Conservation (phyloP, 257 asterid species). For the Solanum corneliomulleri region DNA sequence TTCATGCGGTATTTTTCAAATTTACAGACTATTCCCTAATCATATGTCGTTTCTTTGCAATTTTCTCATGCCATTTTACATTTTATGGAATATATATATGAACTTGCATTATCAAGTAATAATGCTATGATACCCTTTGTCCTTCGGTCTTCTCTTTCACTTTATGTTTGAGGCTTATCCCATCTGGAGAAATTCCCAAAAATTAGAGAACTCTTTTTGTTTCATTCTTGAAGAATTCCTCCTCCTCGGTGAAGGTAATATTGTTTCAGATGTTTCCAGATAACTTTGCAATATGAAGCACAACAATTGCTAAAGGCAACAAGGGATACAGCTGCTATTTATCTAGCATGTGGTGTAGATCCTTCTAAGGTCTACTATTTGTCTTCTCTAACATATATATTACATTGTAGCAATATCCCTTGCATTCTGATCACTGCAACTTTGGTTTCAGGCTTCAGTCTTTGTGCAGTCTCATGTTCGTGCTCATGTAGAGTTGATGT, state of each 20-base stretch:
- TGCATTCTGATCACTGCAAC: constrained; percentile 2
- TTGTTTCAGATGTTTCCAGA: constrained; percentile 30
- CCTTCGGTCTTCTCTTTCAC: background rate
- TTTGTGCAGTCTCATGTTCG: constrained; percentile 97
- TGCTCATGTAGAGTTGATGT: constrained; percentile 93
- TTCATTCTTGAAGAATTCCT: background rate
- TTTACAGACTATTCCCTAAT: background rate
- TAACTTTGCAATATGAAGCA: constrained; percentile 76
- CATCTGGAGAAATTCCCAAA: background rate
- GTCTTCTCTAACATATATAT: background rate
- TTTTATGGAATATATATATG: background rate
- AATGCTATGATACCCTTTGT: background rate
- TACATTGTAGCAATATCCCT: background rate
- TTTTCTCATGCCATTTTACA: background rate
- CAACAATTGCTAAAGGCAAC: constrained; percentile 73
- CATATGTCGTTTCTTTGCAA: background rate
- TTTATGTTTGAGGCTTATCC: background rate
- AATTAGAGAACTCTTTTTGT: background rate
- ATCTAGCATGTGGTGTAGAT: constrained; percentile 96
- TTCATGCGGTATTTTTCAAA: constrained; percentile 74
- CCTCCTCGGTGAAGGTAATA: background rate
- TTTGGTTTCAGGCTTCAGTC: constrained; percentile 70
- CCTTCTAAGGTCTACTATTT: constrained; percentile 52
- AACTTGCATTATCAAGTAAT: background rate
- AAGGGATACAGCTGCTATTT: constrained; percentile 90